These are phyloP conservation scores for Trypethelium eluteriae DNA, from an alignment of 495 filamentous ascomycete genomes.

Conservation along the genomic window DNA sequence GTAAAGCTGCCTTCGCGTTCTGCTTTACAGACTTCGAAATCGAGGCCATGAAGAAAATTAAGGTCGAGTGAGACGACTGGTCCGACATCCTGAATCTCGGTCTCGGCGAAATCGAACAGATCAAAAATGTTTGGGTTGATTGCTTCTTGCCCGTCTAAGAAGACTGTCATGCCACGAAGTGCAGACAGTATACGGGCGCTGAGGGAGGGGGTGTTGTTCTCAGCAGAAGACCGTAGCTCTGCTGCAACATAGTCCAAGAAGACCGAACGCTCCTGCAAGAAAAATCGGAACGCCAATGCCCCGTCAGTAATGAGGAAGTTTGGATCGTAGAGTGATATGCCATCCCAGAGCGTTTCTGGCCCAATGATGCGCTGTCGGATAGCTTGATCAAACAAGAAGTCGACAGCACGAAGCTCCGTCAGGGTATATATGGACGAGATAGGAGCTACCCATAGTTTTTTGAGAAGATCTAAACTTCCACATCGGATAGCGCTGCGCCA, in stretches of 20 bases:
- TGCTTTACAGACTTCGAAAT: constrained; percentile 53
- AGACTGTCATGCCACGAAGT: constrained; percentile 62
- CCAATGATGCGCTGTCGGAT: constrained; percentile 56
- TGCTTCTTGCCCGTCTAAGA: constrained; percentile 54
- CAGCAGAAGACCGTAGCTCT: constrained; percentile 71
- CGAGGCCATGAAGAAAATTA: constrained; percentile 51
- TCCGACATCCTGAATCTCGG: constrained; percentile 46
- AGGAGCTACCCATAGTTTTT: constrained; percentile 73
- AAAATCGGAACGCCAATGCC: constrained; percentile 59
- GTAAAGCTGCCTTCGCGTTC: constrained; percentile 37
- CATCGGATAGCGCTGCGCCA: constrained; percentile 68
- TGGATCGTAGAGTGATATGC: constrained; percentile 42
- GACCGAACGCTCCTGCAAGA: constrained; percentile 63
- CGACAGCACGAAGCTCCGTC: constrained; percentile 64
- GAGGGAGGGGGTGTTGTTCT: constrained; percentile 61
- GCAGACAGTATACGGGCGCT: constrained; percentile 71
- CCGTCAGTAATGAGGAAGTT: constrained; percentile 60
- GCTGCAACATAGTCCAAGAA: constrained; percentile 74
- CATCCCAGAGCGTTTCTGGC: constrained; percentile 62
- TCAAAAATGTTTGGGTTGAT: constrained; percentile 74
- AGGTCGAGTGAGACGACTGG: not conserved
- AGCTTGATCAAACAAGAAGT: constrained; percentile 65
- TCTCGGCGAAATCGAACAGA: constrained; percentile 80
- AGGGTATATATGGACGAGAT: constrained; percentile 68
- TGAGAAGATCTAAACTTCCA: constrained; percentile 67